These are phyloP conservation scores for Phytophthora pluvialis DNA, from an alignment of 352 stramenopile species.

Conservation along the genomic window DNA sequence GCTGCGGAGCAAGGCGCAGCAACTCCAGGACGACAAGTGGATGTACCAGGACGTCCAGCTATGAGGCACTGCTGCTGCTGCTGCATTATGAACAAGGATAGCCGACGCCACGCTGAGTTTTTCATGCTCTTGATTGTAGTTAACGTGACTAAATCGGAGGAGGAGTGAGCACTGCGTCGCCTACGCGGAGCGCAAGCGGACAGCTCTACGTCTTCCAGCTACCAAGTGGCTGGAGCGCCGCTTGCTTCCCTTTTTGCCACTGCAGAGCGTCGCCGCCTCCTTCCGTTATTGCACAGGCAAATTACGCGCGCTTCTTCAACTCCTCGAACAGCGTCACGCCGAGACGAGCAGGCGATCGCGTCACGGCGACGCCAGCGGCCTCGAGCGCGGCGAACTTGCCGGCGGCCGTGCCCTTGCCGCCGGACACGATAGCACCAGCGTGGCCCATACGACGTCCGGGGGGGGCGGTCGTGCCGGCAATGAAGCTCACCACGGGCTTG, in stretches of 20 bases:
- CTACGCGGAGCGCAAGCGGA: conserved; percentile 7
- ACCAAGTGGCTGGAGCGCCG: conserved; percentile 34
- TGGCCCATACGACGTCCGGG: conserved; percentile 99
- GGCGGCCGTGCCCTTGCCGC: conserved; percentile 97
- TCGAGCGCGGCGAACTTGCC: conserved; percentile 98
- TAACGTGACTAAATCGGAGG: conserved; percentile 38
- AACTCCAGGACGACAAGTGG: conserved; percentile 78
- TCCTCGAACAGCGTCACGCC: conserved; percentile 97
- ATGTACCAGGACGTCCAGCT: conserved; percentile 76
- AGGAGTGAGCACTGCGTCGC: conserved; percentile 2
- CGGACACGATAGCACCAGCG: conserved; percentile 98
- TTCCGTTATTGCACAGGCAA: conserved; percentile 19
- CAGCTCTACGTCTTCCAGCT: conserved; percentile 32
- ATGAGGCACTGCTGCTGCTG: conserved; percentile 15
- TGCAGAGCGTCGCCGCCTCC: conserved; percentile 11
- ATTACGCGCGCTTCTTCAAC: conserved; percentile 87
- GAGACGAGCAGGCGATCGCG: conserved; percentile 96
- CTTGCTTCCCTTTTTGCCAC: conserved; percentile 2
- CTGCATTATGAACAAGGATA: conserved; percentile 5
- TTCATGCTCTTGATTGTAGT: conserved; percentile 38
- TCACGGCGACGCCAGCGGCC: conserved; percentile 95
- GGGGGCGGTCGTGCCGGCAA: conserved; percentile 98
- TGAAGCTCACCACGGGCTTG: conserved; percentile 99
- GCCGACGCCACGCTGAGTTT: conserved; percentile 10
- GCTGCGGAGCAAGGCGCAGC: conserved; percentile 56